Conservation (phyloP, 257 asterid species). For the Gentiana dahurica region DNA sequence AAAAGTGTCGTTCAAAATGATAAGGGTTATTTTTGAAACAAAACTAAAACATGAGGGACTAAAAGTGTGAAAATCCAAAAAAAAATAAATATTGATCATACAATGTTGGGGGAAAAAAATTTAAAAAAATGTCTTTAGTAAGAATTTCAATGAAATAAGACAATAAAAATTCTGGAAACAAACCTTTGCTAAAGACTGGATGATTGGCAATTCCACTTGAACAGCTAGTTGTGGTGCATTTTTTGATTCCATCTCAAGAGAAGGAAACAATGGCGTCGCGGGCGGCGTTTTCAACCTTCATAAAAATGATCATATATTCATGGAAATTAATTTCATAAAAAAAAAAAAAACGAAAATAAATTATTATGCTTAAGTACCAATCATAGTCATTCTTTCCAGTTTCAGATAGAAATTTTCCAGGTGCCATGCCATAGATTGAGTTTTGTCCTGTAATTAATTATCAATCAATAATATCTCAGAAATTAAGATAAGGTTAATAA, state of each 20-base stretch:
- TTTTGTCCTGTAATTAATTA: conserved; percentile 32
- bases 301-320: not conserved
- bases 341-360: not conserved
- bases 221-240: conserved; percentile 33
- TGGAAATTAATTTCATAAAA: not conserved
- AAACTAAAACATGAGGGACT: too few relatives aligned
- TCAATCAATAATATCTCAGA: not conserved
- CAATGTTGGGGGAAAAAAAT: too few relatives aligned
- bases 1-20: too few relatives aligned
- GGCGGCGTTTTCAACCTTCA: conserved; percentile 83
- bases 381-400: conserved; percentile 59
- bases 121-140: too few relatives aligned
- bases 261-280: conserved; percentile 74
- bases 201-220: conserved; percentile 53
- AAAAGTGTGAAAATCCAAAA: too few relatives aligned
- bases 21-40: too few relatives aligned
- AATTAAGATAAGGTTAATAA: not conserved
- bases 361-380: conserved; percentile 28
- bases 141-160: too few relatives aligned
- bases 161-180: not conserved
- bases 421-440: conserved; percentile 37
- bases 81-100: too few relatives aligned
- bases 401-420: conserved; percentile 38
- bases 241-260: conserved; percentile 67
- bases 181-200: conserved; percentile 65